Evolutionary conservation across 106 monocot genomes (phyloP), one percentile per base, ranked within the genome.

Genomic region (Dendrobium huoshanense): DNA sequence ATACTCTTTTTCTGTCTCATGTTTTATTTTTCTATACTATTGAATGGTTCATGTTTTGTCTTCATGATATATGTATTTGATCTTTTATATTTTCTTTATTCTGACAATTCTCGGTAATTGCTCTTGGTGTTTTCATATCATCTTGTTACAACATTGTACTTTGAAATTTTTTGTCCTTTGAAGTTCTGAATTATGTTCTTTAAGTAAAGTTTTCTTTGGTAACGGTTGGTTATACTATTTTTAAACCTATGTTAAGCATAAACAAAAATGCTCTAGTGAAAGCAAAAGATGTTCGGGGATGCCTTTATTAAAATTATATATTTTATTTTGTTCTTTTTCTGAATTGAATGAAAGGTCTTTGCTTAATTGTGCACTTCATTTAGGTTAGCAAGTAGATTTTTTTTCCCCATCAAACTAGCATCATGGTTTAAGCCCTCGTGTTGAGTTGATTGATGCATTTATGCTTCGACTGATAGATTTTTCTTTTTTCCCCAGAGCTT

Each of bases 401-500:
- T 44, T 74, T 44, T 17, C 17, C 17, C 17, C 24, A 74, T 74
- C 27, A 31, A 37, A 70, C 6, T 70, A 70, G 33, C 37, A 73
- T 41, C 73, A 42, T 73, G 42, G 1, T 73, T 41, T 25, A 73
- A 73, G 40, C 74, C 74, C 7, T 5, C 19, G 41, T 41, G 41
- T 13, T 10, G 20, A 4, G 43, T 42, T 22, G 41, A 44, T 74
- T 74, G 7, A 74, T 43, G 9, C 1, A 44, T 43, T 74, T 18
- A 74, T 76, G 24, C 4, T 22, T 15, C 29, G 22, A 49, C 49
- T 18, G 87, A 86, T 67, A 83, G 88, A 87, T 67, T 81, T 85
- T 90, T 1, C 2, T 51, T 51, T 37, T 83, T 92, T 81, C 85
- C 91, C 73, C 88, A 99, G 98, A 99, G 92, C 89, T 99, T 99